phyloP scores from a whole-genome alignment of 2,329 filamentous ascomycete species.

The Colletotrichum acutatum region DNA sequence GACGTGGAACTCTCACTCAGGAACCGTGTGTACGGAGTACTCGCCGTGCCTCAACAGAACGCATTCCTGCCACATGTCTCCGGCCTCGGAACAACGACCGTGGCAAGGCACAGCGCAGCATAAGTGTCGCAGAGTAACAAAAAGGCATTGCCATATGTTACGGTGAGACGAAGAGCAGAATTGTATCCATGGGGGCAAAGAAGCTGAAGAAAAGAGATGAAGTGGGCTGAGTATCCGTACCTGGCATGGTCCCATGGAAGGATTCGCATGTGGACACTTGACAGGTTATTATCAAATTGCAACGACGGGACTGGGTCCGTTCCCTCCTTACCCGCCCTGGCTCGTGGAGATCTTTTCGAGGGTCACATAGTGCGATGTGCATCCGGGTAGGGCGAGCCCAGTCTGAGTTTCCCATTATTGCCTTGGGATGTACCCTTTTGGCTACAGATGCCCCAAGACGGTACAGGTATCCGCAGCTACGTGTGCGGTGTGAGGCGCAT shows the following conservation, averaged over 20 bases:
- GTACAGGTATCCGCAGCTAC: not conserved
- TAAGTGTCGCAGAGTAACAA: not conserved
- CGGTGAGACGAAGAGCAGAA: not conserved
- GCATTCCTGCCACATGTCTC: not conserved
- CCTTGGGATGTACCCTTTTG: not conserved
- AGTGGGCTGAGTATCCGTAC: not conserved
- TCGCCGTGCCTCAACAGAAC: constrained; percentile 5
- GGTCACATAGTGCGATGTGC: not conserved
- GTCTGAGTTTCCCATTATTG: not conserved
- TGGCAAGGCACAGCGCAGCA: constrained; percentile 6
- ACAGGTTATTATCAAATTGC: not conserved
- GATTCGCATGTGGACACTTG: not conserved
- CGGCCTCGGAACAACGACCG: not conserved
- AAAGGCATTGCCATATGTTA: not conserved
- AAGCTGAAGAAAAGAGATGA: not conserved
- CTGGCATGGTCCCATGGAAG: not conserved
- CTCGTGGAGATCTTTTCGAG: not conserved
- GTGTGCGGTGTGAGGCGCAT: not conserved
- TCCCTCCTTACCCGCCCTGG: not conserved
- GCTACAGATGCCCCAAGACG: not conserved
- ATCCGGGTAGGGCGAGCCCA: not conserved
- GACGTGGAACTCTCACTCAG: constrained; percentile 14
- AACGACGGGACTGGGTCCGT: not conserved
- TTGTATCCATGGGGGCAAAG: no score
- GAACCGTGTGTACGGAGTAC: constrained; percentile 4